Conservation (phyloP, 441 rosid species). For the Monsonia emarginata region DNA sequence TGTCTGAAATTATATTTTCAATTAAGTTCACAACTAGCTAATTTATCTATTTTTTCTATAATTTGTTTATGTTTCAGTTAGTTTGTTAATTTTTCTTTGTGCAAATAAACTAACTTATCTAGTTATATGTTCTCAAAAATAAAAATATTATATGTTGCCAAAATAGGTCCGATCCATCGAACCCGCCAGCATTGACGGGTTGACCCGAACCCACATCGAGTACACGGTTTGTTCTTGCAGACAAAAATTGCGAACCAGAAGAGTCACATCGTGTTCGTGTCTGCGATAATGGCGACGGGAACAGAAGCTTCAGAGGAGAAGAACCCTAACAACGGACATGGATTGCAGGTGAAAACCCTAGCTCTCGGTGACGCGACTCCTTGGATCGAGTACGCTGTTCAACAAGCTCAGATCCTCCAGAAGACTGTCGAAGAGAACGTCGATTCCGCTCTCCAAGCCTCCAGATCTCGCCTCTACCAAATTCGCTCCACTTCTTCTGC, state of each 20-base stretch:
- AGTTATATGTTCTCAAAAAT: too few species aligned
- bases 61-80: too few species aligned
- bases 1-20: too few species aligned
- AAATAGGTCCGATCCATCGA: too few species aligned
- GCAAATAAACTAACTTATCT: too few species aligned
- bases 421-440: slow-evolving; percentile 34
- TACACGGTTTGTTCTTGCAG: neutral
- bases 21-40: too few species aligned
- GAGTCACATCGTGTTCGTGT: neutral
- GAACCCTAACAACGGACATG: neutral
- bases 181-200: neutral
- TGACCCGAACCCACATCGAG: neutral
- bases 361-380: slow-evolving; percentile 34
- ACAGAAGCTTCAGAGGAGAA: neutral
- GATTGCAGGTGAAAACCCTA: slow-evolving; percentile 21
- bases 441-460: slow-evolving; percentile 38
- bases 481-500: slow-evolving; percentile 59
- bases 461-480: slow-evolving; percentile 53
- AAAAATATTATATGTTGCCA: too few species aligned
- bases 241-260: neutral
- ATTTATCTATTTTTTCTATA: too few species aligned
- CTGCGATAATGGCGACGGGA: slow-evolving; percentile 3
- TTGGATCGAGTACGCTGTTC: slow-evolving; percentile 57
- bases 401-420: slow-evolving; percentile 45
- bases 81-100: too few species aligned